These are phyloP conservation scores for Craterostigma plantagineum DNA, from an alignment of 257 asterid genomes.

Conservation along the genomic window DNA sequence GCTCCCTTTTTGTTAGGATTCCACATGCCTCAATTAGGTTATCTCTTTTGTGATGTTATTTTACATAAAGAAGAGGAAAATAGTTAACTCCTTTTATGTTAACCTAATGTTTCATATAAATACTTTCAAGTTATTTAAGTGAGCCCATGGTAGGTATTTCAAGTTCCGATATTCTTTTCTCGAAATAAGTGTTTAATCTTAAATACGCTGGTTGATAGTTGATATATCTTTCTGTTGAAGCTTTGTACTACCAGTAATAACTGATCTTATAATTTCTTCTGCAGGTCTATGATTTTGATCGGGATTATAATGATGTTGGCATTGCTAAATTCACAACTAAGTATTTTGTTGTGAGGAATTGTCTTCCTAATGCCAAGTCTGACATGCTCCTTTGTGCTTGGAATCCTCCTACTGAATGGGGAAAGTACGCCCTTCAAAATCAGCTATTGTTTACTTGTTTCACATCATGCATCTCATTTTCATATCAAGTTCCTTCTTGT, in stretches of 20 bases:
- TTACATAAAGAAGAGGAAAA: no score
- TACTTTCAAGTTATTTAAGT: no score
- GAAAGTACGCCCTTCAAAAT: slow-evolving; percentile 47
- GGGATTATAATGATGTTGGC: slow-evolving; percentile 95
- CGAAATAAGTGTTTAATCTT: no score
- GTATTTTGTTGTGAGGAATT: slow-evolving; percentile 83
- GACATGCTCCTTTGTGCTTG: slow-evolving; percentile 97
- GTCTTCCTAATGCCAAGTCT: slow-evolving; percentile 86
- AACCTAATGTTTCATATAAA: no score
- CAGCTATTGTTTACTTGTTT: slow-evolving; percentile 9
- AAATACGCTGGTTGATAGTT: no score
- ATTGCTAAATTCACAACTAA: slow-evolving; percentile 89
- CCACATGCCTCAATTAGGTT: not conserved
- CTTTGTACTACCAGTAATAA: not conserved
- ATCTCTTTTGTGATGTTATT: not conserved
- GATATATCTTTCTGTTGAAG: no score
- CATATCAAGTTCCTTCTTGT: not conserved
- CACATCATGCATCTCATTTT: slow-evolving; percentile 8
- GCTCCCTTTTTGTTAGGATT: not conserved
- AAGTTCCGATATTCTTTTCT: no score
- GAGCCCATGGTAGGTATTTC: no score
- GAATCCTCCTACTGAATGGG: slow-evolving; percentile 99
- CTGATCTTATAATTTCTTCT: slow-evolving; percentile 13
- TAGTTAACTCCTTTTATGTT: no score
- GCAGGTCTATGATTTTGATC: slow-evolving; percentile 98